Evolutionary conservation across 176 grass and related monocot genomes (phyloP).

Genomic region (Musa troglodytarum): DNA sequence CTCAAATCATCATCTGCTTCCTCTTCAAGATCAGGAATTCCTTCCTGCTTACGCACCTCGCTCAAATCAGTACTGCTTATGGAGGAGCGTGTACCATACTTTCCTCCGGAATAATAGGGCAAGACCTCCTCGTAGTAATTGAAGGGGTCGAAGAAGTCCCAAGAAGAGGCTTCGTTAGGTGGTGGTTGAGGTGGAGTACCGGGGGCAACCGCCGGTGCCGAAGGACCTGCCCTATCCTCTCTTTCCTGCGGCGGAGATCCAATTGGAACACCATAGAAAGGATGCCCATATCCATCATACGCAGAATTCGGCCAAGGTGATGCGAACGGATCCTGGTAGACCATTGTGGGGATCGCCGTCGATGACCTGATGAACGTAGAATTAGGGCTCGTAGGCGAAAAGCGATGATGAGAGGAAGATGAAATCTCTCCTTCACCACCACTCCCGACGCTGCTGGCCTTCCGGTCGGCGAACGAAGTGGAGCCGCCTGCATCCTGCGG

Average conservation of each 20-base stretch:
- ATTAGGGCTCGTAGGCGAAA: background rate
- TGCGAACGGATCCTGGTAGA: constrained; percentile 29
- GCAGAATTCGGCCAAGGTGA: constrained; percentile 13
- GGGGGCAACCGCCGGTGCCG: constrained; percentile 24
- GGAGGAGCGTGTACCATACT: constrained; percentile 14
- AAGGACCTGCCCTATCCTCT: background rate
- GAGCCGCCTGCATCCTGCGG: constrained; percentile 1
- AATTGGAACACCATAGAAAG: constrained; percentile 7
- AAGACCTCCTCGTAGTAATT: constrained; percentile 41
- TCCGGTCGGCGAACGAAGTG: background rate
- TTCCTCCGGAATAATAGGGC: constrained; percentile 23
- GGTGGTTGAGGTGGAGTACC: constrained; percentile 25
- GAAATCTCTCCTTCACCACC: constrained; percentile 1
- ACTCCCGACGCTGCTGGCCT: background rate
- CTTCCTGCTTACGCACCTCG: constrained; percentile 63
- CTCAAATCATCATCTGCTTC: constrained; percentile 26
- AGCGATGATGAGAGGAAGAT: background rate
- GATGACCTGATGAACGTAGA: constrained; percentile 37
- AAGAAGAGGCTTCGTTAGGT: constrained; percentile 33
- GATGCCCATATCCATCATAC: constrained; percentile 30
- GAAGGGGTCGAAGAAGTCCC: constrained; percentile 81
- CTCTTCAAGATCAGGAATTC: constrained; percentile 87
- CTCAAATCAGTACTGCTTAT: constrained; percentile 39
- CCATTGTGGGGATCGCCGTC: constrained; percentile 30
- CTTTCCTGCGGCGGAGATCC: background rate